Base-by-base conservation (phyloP, 192 early-diverging fungal species). In the Lunasporangiospora selenospora region DNA sequence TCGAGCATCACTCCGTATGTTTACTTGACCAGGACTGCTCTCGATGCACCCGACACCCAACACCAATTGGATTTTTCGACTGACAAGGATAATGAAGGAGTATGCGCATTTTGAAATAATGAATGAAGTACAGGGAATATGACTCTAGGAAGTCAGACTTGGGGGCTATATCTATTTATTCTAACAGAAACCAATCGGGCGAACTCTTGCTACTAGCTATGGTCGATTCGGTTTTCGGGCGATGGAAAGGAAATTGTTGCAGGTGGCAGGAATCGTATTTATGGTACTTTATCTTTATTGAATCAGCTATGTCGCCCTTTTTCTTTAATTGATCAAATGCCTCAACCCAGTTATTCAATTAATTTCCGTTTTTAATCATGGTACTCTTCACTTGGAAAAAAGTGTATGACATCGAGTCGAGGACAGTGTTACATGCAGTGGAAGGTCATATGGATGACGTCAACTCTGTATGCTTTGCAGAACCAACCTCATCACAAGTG, bases 361-460 rank as follows among this genome's bases (percentile, higher is more conserved):
- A 24, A 24, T 47, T 9, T 41, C 9, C 26, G 12, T 33, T 23
- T 41, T 31, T 29, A 15, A 19, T 47, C 3, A 19, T 30, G 5
- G 21, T n/a, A n/a, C n/a, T n/a, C n/a, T n/a, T n/a, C n/a, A n/a
- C n/a, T n/a, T n/a, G n/a, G n/a, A n/a, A n/a, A n/a, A n/a, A n/a
- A 76, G 83, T 90, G 12, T 85, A 82, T 49, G 87, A 91, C 62
- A 81, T 89, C 31, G 84, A 82, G 45, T 58, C 59, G 31, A 77
- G 75, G 19, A 66, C 51, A 18, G 75, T 85, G 5, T 42, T 89
- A 16, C 80, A 83, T 46, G 46, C 77, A 47, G 78, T 83, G 6
- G 24, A 26, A 0, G 87, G 80, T 2, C 90, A 91, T 64, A 12
- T n/a, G 0, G 81, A 88, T 50, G 87, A 92, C 62, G 88, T 92